Percentiles rank a stretch among this genome's conserved stretches.
Evolutionary conservation across 2,329 filamentous ascomycete species (phyloP).

Genomic region (Ceratocystis lukuohia): DNA sequence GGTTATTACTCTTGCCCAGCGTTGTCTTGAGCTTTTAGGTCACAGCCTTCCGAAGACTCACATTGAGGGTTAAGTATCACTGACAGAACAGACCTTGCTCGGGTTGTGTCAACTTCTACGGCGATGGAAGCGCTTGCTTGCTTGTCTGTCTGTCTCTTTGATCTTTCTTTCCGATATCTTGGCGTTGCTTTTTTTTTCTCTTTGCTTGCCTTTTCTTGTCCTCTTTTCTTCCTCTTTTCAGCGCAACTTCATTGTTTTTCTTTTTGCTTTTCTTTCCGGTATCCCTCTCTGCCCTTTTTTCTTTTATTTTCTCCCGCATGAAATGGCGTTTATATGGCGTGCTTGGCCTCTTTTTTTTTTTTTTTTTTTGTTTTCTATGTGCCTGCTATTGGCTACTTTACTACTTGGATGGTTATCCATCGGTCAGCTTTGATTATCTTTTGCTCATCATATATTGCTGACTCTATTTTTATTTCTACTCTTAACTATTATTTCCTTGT

Average conservation of each 20-base stretch:
- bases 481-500: neutral
- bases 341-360: neutral
- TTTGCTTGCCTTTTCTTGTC: constrained; percentile 15
- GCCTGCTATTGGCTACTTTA: neutral
- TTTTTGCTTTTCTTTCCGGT: neutral
- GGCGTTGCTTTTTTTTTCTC: neutral
- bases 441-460: neutral
- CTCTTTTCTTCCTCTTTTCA: constrained; percentile 20
- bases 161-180: neutral
- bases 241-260: constrained; percentile 6
- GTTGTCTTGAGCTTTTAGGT: constrained; percentile 75
- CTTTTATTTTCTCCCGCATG: constrained; percentile 12
- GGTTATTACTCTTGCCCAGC: constrained; percentile 78
- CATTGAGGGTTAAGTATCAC: constrained; percentile 53
- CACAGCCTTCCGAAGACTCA: constrained; percentile 64
- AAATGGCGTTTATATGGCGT: constrained; percentile 17
- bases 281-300: neutral
- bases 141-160: neutral
- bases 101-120: no score
- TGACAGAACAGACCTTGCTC: constrained; percentile 7
- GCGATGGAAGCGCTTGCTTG: neutral
- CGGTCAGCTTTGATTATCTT: neutral
- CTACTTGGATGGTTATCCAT: neutral
- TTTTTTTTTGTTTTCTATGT: neutral
- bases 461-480: neutral